Conservation (phyloP, 441 rosid genomes). For the Theobroma grandiflorum region DNA sequence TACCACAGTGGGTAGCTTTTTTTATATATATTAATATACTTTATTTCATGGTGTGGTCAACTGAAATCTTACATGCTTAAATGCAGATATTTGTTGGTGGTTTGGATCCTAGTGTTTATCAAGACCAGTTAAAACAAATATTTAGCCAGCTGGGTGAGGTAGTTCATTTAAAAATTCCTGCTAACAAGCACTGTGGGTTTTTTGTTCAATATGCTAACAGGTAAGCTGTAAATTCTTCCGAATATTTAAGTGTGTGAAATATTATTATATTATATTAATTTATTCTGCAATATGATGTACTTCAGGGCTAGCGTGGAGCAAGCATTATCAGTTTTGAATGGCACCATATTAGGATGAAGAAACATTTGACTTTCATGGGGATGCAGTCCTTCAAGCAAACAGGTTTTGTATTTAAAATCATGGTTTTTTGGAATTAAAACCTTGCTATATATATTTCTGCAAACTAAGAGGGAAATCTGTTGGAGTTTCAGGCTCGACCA, state of each 20-base stretch:
- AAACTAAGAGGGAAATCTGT: constrained; percentile 6
- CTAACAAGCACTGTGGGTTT: constrained; percentile 95
- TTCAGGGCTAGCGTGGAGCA: constrained; percentile 84
- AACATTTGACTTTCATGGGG: constrained; percentile 96
- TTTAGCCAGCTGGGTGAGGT: constrained; percentile 91
- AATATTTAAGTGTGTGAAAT: background rate
- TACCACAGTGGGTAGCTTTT: constrained; percentile 88
- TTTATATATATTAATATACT: constrained; percentile 17
- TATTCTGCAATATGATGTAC: constrained; percentile 22
- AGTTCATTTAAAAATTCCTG: constrained; percentile 94
- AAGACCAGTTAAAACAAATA: constrained; percentile 72
- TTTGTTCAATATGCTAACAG: constrained; percentile 93
- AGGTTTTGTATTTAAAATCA: constrained; percentile 52
- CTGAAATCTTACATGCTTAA: constrained; percentile 26
- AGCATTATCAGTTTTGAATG: constrained; percentile 77
- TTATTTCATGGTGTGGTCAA: constrained; percentile 13
- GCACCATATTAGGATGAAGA: constrained; percentile 85
- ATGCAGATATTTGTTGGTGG: constrained; percentile 57
- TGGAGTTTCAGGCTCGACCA: constrained; percentile 61
- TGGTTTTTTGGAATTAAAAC: background rate
- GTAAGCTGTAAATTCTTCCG: constrained; percentile 37
- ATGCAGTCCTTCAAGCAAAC: constrained; percentile 91
- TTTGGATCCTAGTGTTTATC: constrained; percentile 71
- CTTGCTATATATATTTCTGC: constrained; percentile 23
- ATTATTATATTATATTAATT: constrained; percentile 20